Evolutionary conservation across 2,329 filamentous ascomycete species (phyloP).

Genomic region (Cladosporium colombiae): DNA sequence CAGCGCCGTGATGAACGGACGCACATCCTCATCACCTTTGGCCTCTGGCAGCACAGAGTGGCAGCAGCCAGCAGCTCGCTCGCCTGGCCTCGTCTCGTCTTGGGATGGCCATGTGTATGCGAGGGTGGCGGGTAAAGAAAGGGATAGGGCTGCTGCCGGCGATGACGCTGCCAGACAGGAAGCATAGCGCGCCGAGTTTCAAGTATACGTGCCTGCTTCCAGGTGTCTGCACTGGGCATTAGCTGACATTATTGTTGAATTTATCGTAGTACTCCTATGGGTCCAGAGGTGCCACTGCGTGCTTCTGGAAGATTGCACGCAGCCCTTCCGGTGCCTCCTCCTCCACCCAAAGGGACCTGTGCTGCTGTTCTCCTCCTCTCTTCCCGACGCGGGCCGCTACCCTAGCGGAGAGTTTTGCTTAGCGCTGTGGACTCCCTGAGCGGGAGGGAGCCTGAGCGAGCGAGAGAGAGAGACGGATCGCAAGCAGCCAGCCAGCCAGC

Average conservation of each 20-base stretch:
- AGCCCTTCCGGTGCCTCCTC: too few relatives aligned
- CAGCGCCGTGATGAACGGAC: constrained; percentile 3
- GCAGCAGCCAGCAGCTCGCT: constrained; percentile 2
- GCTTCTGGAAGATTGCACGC: constrained; percentile 8
- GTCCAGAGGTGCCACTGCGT: neutral
- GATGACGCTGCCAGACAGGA: neutral
- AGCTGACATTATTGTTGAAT: neutral
- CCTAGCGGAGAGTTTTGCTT: constrained; percentile 13
- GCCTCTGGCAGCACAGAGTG: neutral
- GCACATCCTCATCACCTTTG: constrained; percentile 4
- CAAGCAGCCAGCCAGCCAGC: neutral
- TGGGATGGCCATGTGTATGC: neutral
- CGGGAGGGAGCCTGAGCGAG: neutral
- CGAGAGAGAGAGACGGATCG: neutral
- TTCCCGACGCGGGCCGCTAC: neutral
- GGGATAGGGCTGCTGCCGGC: neutral
- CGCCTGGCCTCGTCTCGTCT: neutral
- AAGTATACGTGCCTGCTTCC: neutral
- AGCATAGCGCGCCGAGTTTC: neutral
- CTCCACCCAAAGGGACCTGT: neutral
- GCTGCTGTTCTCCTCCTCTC: neutral
- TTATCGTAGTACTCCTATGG: neutral
- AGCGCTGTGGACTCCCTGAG: constrained; percentile 2
- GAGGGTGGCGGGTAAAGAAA: neutral
- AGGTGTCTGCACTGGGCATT: neutral